phyloP scores from a whole-genome alignment of 345 rosid genomes.

The Camelina hispida region DNA sequence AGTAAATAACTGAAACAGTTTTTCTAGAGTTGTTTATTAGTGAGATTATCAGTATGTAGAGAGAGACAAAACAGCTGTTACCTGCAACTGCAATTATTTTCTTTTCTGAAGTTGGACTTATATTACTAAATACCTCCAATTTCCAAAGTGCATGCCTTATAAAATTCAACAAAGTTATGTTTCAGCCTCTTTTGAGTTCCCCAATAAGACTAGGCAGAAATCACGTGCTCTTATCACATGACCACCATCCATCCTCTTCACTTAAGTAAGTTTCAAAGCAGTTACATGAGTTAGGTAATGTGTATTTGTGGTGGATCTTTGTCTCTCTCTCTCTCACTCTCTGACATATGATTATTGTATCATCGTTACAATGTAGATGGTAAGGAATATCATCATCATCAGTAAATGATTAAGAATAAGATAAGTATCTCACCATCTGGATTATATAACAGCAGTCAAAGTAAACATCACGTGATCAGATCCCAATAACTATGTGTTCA shows the following conservation, averaged over 20 bases:
- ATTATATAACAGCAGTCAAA: slow-evolving; percentile 36
- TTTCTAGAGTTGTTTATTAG: background rate
- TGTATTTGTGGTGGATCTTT: slow-evolving; percentile 23
- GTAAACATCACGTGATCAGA: slow-evolving; percentile 47
- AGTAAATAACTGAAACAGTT: background rate
- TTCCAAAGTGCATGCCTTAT: slow-evolving; percentile 39
- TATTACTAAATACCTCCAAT: slow-evolving; percentile 30
- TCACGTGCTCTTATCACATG: slow-evolving; percentile 47
- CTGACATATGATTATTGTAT: slow-evolving; percentile 27
- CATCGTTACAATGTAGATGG: slow-evolving; percentile 10
- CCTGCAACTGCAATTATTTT: slow-evolving; percentile 27
- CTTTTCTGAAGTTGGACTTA: slow-evolving; percentile 30
- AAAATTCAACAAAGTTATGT: slow-evolving; percentile 39
- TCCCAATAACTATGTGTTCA: slow-evolving; percentile 43
- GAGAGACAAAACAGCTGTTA: slow-evolving; percentile 47
- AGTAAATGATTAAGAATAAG: slow-evolving; percentile 31
- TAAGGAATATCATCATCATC: slow-evolving; percentile 24
- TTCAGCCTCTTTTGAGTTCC: slow-evolving; percentile 45
- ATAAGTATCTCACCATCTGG: slow-evolving; percentile 36
- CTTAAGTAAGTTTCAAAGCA: slow-evolving; percentile 20
- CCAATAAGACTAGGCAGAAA: slow-evolving; percentile 43
- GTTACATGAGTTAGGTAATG: slow-evolving; percentile 35
- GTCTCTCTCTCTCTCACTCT: slow-evolving; percentile 35
- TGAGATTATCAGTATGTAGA: background rate
- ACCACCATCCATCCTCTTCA: slow-evolving; percentile 41